Evolutionary conservation across 2,329 filamentous ascomycete genomes (phyloP).

Genomic region (Arthrinium phaeospermum): DNA sequence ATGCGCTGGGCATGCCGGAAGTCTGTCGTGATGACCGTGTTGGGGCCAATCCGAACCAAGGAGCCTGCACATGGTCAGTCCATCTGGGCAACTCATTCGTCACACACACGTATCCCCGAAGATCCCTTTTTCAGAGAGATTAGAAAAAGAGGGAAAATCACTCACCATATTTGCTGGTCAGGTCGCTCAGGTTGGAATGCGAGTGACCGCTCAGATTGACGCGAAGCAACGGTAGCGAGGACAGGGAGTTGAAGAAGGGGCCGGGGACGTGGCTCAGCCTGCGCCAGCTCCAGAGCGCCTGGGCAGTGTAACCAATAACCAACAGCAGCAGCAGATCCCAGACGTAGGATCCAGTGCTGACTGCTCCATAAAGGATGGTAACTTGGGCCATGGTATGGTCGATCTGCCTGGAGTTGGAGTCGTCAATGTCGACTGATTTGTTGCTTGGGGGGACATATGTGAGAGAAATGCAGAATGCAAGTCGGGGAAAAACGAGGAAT

Average conservation of each 20-base stretch:
- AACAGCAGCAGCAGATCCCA: constrained; percentile 15
- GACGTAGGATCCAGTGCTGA: neutral
- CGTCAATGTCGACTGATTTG: neutral
- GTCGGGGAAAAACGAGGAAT: neutral
- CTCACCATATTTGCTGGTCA: constrained; percentile 24
- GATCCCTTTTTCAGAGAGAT: neutral
- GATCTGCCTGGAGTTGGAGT: neutral
- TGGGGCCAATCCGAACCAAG: constrained; percentile 31
- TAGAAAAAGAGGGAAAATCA: neutral
- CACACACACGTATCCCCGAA: too few species aligned
- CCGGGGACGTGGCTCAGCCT: constrained; percentile 31
- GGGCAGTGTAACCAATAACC: constrained; percentile 20
- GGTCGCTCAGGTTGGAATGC: constrained; percentile 21
- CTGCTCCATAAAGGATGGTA: neutral
- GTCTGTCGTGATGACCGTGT: constrained; percentile 32
- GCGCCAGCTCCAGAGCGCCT: constrained; percentile 25
- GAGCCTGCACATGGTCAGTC: constrained; percentile 12
- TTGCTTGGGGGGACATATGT: neutral
- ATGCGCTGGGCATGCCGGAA: constrained; percentile 29
- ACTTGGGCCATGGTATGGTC: constrained; percentile 14
- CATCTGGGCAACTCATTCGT: too few species aligned
- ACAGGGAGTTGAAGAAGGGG: constrained; percentile 29
- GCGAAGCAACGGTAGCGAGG: constrained; percentile 27
- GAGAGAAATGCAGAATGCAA: neutral
- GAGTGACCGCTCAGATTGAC: constrained; percentile 21